Evolutionary conservation across 768 basidiomycete genomes (phyloP), one percentile per base, ranked within the genome.

Genomic region (Pisolithus tinctorius): DNA sequence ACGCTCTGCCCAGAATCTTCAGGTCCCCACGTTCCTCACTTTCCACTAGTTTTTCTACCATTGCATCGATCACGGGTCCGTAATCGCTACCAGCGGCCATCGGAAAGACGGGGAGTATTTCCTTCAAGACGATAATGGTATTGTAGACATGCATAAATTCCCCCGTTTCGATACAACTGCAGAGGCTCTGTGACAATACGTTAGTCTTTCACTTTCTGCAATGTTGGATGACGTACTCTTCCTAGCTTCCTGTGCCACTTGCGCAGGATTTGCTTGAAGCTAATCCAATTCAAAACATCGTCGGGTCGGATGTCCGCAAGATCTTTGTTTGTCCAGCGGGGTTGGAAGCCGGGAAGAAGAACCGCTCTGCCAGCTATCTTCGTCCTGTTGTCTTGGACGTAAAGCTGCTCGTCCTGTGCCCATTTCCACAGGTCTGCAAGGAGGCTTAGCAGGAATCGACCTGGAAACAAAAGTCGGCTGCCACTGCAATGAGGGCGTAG

Each of bases 71-170:
- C 38, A 66, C 69, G 9, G 71, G 60, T 11, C 85, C 88, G 26
- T 74, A 71, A 49, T 75, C 78, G 41, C 70, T 70, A 31, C 84
- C 79, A 10, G 80, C 69, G 16, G 82, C 78, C 9, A 88, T 63
- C 26, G 95, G 95, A 70, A 96, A 96, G 46, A 90, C 86, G 1
- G 89, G 85, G 29, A 93, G 76, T 20, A 97, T 81, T 65, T 96
- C 91, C 62, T 93, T 91, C 56, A 96, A 75, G 27, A 99, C 84
- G 37, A 94, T 81, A 67, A 98, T 88, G n/a, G 91, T 80, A 63
- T 99, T 99, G 68, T 95, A 94, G 49, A 97, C 89, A 60, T 93
- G 93, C 88, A 97, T 95, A 66, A 94, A 98, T 61, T 94, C 94
- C 46, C 80, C 81, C 2, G 93, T 86, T 60, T 84, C 79, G 54